Base-by-base conservation (phyloP, 208 protist genomes). In the Trypanosoma avium region DNA sequence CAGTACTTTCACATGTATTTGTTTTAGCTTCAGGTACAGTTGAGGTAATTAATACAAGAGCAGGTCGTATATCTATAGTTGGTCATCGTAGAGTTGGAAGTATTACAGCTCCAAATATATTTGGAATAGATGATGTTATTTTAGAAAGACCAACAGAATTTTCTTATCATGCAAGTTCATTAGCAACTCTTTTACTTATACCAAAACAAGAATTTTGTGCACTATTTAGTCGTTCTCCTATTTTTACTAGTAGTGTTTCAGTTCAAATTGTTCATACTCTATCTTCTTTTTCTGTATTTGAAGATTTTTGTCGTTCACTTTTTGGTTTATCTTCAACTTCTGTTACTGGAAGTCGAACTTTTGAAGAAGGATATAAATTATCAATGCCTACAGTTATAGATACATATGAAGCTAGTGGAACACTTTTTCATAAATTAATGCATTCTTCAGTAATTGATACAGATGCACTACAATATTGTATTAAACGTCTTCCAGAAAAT, bases 11-110 rank as follows among this genome's bases (percentile, higher is more conserved):
- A 71, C 84, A 93, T 56, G 77, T 93, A 19, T 93, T 88, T 67
- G 84, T 93, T 7, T 54, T 93, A 7, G 87, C 82, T 3, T 91
- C 84, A 3, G 87, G 87, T 36, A 90, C 81, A 0, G 81, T 93
- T 22, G 84, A 93, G 56, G 87, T 93, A 61, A 91, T 93, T 79
- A 91, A 91, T 71, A 82, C 86, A 8, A 90, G 81, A 61, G 81
- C 74, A 32, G 86, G 86, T 6, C 70, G 88, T 40, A 75, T 79
- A 49, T 77, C 82, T 15, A 77, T 77, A 1, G 82, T 87, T 69
- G 86, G 86, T 0, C 86, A 92, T 57, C 86, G 86, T 10, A 79
- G 86, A 24, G 80, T 92, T 29, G 86, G 82, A 33, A 89, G 79
- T 61, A 87, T 92, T 47, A 79, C 70, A 3, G 80, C 86, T 9